Evolutionary conservation across 2,329 filamentous ascomycete genomes (phyloP).

Genomic region (Cytospora piceae): DNA sequence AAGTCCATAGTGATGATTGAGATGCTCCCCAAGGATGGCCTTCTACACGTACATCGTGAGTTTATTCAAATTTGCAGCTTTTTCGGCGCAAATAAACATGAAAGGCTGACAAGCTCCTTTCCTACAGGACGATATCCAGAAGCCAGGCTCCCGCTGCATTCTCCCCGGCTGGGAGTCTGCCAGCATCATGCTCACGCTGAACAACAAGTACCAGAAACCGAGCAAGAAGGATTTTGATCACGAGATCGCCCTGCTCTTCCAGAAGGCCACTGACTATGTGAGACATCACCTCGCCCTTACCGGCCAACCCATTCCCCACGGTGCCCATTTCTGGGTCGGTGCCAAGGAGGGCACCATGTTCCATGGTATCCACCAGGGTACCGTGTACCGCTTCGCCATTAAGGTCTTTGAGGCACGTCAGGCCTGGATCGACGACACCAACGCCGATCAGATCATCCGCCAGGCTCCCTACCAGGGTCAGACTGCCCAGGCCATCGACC

Average conservation of each 20-base stretch:
- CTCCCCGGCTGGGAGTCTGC: background rate
- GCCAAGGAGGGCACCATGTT: slow-evolving; percentile 6
- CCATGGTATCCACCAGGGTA: background rate
- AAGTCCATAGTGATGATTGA: background rate
- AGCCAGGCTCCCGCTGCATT: background rate
- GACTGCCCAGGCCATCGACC: slow-evolving; percentile 1
- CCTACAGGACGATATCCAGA: background rate
- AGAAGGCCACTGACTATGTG: background rate
- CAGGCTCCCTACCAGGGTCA: background rate
- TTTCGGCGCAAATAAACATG: background rate
- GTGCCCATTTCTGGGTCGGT: background rate
- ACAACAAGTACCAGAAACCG: background rate
- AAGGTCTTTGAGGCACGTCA: slow-evolving; percentile 6
- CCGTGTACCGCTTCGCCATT: background rate
- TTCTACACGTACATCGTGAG: background rate
- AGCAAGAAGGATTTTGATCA: background rate
- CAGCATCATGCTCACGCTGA: background rate
- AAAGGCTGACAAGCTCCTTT: background rate
- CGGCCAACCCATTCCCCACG: background rate
- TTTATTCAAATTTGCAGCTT: no score
- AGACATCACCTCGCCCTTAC: background rate
- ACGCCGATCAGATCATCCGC: background rate
- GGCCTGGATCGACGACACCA: background rate
- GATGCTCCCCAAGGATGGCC: slow-evolving; percentile 5
- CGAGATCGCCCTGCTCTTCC: background rate